A percentile compares a stretch with the other conserved stretches of the same genome.
phyloP scores from a whole-genome alignment of 495 filamentous ascomycete species.

The Penicillium angulare region DNA sequence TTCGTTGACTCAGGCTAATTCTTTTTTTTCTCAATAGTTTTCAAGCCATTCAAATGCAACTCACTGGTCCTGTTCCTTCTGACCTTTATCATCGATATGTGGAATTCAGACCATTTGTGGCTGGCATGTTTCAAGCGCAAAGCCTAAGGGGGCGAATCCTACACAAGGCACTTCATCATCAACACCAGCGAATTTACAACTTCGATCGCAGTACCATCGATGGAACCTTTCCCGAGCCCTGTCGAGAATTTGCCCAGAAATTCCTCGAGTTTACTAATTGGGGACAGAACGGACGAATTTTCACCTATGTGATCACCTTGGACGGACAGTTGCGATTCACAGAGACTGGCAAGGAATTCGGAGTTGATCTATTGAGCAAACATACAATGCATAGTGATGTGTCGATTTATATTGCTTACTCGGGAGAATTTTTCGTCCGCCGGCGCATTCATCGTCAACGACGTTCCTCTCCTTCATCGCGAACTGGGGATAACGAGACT shows the following conservation, averaged over 20 bases:
- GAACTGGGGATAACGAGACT: background rate
- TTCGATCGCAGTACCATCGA: conserved; percentile 71
- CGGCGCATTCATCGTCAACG: conserved; percentile 51
- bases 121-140: conserved; percentile 76
- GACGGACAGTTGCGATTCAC: conserved; percentile 87
- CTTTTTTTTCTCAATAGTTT: conserved; percentile 54
- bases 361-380: conserved; percentile 86
- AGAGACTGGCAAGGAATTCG: conserved; percentile 91
- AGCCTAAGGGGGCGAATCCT: conserved; percentile 77
- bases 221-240: conserved; percentile 57
- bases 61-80: conserved; percentile 75
- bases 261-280: conserved; percentile 86
- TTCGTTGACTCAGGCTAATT: too few species aligned
- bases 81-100: conserved; percentile 86
- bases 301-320: conserved; percentile 88
- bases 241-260: conserved; percentile 63
- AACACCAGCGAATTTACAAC: conserved; percentile 86
- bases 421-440: conserved; percentile 89
- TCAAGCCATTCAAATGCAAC: conserved; percentile 89
- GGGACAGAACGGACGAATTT: conserved; percentile 80
- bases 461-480: conserved; percentile 12
- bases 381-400: conserved; percentile 96
- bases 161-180: conserved; percentile 82
- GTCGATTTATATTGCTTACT: conserved; percentile 82
- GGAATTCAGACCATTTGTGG: conserved; percentile 87